Base-by-base conservation (phyloP, 805 yeast species). In the Candida taoyuanica region DNA sequence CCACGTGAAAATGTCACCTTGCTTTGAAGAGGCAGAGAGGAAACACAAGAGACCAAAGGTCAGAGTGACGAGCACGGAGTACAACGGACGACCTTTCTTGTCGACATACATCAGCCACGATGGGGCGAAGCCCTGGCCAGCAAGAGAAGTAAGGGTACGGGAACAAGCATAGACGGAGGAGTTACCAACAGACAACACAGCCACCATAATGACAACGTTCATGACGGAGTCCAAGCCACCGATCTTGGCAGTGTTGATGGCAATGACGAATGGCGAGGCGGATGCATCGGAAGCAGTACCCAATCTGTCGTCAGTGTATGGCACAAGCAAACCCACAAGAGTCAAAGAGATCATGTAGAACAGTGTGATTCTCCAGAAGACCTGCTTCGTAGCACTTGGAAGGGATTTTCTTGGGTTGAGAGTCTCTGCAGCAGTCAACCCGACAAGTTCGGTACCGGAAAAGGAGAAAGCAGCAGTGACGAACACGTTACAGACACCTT, bases 251-350 rank as follows among this genome's bases (percentile, higher is more conserved):
- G 70, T 67, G 25, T 58, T 65, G 39, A 81, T 73, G 28, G 91
- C 85, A 62, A 83, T 76, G 36, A 83, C 89, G 52, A 82, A 83
- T 14, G 93, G 91, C n/a, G 89, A 82, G 11, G 88, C 85, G 19
- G 77, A 60, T 33, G 81, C 81, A 47, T 74, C 76, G 39, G 70
- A 74, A 26, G 69, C 72, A 39, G 71, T 59, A 39, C 74, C 75
- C 40, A 71, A 62, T 43, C 74, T 59, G 4, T 58, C 49, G 46
- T 76, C 72, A 42, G 63, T 67, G 58, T 72, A 81, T 14, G 91
- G 89, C n/a, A 85, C 91, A 44, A 85, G 67, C 49, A 82, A 72
- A 34, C 89, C 85, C 53, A 67, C 73, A 47, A 71, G 64, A 42
- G 63, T 76, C 58, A 62, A 71, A 48, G 78, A 68, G 18, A 70